Conservation (phyloP, 768 basidiomycete species). For the Lepiota venenata region DNA sequence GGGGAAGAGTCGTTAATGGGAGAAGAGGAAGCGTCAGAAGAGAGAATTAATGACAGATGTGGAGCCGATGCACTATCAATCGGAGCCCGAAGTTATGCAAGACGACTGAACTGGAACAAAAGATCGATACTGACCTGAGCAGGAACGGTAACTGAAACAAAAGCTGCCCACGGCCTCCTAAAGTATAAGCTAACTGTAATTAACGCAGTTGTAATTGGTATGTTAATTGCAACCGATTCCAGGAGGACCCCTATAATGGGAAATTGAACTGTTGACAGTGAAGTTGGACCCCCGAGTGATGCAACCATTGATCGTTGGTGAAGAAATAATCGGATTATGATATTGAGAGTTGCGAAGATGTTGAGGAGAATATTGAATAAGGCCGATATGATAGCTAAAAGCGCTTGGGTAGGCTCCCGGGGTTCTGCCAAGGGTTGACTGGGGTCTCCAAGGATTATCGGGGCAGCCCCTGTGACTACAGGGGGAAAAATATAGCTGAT, state of each 20-base stretch:
- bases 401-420: too few relatives aligned
- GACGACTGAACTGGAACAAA: too few relatives aligned
- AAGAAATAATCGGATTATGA: not conserved
- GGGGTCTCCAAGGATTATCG: not conserved
- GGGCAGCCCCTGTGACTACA: not conserved
- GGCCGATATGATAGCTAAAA: not conserved
- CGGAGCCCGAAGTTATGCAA: too few relatives aligned
- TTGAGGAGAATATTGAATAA: not conserved
- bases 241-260: not conserved
- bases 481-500: not conserved
- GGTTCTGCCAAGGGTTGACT: not conserved
- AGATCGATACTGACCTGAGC: not conserved
- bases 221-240: not conserved
- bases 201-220: not conserved
- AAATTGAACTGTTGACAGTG: not conserved
- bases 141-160: not conserved
- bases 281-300: not conserved
- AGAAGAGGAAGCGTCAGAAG: too few relatives aligned
- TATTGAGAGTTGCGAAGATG: not conserved
- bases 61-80: too few relatives aligned
- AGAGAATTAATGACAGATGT: too few relatives aligned
- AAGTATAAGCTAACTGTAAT: not conserved
- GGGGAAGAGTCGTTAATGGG: too few relatives aligned
- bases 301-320: not conserved
- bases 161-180: too few relatives aligned